phyloP scores from a whole-genome alignment of 306 rosid species.

The Potentilla sterilis region DNA sequence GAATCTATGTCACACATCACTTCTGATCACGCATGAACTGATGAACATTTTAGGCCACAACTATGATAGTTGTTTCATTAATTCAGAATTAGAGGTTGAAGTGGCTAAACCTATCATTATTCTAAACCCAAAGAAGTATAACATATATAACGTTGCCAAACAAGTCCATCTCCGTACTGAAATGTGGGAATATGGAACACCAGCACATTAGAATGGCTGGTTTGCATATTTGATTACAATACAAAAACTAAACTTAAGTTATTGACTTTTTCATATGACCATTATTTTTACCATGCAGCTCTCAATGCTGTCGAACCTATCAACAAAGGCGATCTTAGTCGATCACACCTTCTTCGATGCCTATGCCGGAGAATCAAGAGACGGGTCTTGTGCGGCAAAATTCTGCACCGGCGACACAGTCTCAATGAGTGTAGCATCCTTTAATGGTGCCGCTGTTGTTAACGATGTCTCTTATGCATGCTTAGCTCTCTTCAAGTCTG shows the following conservation, averaged over 20 bases:
- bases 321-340: constrained; percentile 52
- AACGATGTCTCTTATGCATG: constrained; percentile 56
- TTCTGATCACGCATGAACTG: neutral
- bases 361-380: constrained; percentile 70
- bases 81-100: neutral
- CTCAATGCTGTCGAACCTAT: constrained; percentile 49
- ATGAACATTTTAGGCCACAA: neutral
- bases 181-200: neutral
- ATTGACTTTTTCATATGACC: neutral
- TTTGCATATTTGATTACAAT: neutral
- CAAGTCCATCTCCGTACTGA: neutral
- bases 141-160: neutral
- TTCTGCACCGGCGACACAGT: constrained; percentile 57
- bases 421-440: constrained; percentile 36
- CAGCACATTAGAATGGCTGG: neutral
- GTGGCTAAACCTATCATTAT: too few species aligned
- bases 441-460: constrained; percentile 27
- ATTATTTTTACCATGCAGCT: constrained; percentile 33
- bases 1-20: neutral
- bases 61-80: neutral
- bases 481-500: constrained; percentile 50
- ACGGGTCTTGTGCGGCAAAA: constrained; percentile 50
- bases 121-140: neutral
- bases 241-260: neutral
- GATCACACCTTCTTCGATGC: constrained; percentile 69